Conservation (phyloP, 495 filamentous ascomycete species). For the Podospora sp. region DNA sequence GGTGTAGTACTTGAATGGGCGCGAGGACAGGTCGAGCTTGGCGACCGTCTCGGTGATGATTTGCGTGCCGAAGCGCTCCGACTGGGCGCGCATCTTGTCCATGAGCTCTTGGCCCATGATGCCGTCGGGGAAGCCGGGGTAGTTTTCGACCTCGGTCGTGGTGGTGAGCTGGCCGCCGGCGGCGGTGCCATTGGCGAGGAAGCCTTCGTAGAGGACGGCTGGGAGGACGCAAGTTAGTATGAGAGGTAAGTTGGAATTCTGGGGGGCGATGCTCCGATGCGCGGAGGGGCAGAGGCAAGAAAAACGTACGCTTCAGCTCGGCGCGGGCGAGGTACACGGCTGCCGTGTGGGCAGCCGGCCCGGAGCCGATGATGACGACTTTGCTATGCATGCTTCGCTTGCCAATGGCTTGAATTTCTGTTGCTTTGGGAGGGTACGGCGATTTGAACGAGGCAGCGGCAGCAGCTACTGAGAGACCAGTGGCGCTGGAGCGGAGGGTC, state of each 20-base stretch:
- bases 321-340: conserved; percentile 94
- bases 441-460: conserved; percentile 62
- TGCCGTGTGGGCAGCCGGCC: conserved; percentile 95
- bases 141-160: conserved; percentile 98
- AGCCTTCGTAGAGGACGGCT: conserved; percentile 94
- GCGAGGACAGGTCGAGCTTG: conserved; percentile 79
- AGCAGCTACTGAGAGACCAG: conserved; percentile 61
- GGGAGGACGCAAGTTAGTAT: conserved; percentile 23
- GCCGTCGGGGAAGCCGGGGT: conserved; percentile 86
- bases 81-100: conserved; percentile 94
- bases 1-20: conserved; percentile 89
- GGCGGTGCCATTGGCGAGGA: conserved; percentile 95
- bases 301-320: conserved; percentile 68
- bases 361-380: conserved; percentile 87
- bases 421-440: conserved; percentile 46
- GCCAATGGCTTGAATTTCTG: conserved; percentile 46
- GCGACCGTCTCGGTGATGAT: conserved; percentile 91
- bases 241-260: too few relatives aligned
- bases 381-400: conserved; percentile 75
- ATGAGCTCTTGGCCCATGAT: conserved; percentile 86
- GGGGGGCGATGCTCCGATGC: background rate
- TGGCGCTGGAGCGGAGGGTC: conserved; percentile 60
- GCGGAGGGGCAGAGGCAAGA: background rate
- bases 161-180: conserved; percentile 96
- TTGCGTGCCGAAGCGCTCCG: conserved; percentile 84